Conservation (phyloP, 1,284 basidiomycete species). For the Sanghuangporus weigelae region DNA sequence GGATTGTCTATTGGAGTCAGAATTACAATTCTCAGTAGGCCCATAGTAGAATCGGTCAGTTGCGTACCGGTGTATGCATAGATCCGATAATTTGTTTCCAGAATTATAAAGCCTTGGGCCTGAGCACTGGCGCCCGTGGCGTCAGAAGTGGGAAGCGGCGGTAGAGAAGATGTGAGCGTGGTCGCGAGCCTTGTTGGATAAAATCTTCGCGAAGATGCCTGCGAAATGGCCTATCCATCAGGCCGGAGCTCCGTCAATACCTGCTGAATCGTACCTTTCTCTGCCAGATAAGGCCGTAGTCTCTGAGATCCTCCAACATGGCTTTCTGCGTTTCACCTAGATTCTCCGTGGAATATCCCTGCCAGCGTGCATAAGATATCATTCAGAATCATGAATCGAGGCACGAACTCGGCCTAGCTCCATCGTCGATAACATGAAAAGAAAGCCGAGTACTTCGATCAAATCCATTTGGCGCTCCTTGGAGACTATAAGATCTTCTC, state of each 20-base stretch:
- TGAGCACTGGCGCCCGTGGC: constrained; percentile 47
- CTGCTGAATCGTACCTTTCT: constrained; percentile 43
- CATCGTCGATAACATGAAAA: constrained; percentile 95
- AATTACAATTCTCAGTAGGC: constrained; percentile 13
- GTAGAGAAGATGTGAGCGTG: constrained; percentile 82
- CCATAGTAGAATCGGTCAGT: background rate
- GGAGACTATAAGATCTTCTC: constrained; percentile 7
- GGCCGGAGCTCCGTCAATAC: constrained; percentile 18
- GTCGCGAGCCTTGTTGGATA: constrained; percentile 96
- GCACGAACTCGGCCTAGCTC: constrained; percentile 75
- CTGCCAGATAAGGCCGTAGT: constrained; percentile 93
- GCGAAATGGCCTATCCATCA: constrained; percentile 17
- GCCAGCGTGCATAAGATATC: constrained; percentile 10
- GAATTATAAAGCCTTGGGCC: constrained; percentile 85
- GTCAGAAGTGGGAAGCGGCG: constrained; percentile 58
- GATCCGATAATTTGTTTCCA: constrained; percentile 97
- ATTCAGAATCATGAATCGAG: constrained; percentile 1
- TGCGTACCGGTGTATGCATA: constrained; percentile 93
- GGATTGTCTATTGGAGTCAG: constrained; percentile 68
- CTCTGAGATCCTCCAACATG: constrained; percentile 90
- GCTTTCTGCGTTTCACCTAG: constrained; percentile 76
- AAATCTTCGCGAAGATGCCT: constrained; percentile 75
- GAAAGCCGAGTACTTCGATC: constrained; percentile 89
- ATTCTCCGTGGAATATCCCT: constrained; percentile 88
- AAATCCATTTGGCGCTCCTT: constrained; percentile 86